Percentiles rank a stretch among this genome's conserved stretches.
These are phyloP conservation scores for Castanea crenata DNA, from an alignment of 306 rosid genomes.

Conservation along the genomic window DNA sequence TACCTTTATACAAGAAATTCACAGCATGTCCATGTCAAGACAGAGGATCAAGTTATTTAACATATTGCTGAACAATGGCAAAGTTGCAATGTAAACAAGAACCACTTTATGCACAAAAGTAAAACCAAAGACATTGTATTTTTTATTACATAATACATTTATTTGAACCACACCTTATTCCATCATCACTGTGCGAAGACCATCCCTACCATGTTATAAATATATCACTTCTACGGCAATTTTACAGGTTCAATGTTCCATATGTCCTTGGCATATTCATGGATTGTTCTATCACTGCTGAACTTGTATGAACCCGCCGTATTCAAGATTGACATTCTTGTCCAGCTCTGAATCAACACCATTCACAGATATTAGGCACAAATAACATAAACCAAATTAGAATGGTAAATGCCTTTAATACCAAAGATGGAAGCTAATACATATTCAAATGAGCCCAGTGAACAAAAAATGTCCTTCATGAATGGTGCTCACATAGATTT, in stretches of 20 bases:
- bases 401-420: background rate
- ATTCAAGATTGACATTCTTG: constrained; percentile 90
- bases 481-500: background rate
- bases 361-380: constrained; percentile 22
- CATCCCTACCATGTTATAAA: constrained; percentile 7
- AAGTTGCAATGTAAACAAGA: background rate
- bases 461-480: constrained; percentile 15
- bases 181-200: constrained; percentile 20
- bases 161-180: background rate
- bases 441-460: background rate
- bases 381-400: constrained; percentile 18
- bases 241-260: constrained; percentile 78
- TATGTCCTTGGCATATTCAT: constrained; percentile 83
- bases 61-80: background rate
- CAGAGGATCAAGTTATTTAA: background rate
- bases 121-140: background rate
- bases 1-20: background rate
- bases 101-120: background rate
- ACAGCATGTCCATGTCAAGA: background rate
- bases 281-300: constrained; percentile 98
- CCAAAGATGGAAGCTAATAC: background rate
- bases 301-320: constrained; percentile 97
- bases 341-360: constrained; percentile 72
- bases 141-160: background rate
- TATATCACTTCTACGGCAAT: constrained; percentile 40